A percentile compares a stretch with the other conserved stretches of the same genome.
These are phyloP conservation scores for Trichoderma semiorbis DNA, from an alignment of 2,329 filamentous ascomycete genomes.

Conservation along the genomic window DNA sequence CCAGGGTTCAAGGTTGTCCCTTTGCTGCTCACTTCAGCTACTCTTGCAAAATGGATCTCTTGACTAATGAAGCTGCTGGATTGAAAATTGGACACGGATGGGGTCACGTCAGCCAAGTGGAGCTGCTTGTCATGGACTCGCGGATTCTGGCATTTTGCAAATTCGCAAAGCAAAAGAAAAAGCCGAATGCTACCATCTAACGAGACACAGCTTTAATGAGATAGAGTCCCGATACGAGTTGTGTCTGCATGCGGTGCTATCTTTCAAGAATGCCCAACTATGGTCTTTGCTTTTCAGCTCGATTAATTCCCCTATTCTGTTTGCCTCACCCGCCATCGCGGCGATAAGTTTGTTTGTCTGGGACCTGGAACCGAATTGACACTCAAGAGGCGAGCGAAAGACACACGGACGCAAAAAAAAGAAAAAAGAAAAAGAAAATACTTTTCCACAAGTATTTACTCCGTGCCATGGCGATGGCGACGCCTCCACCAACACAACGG, in stretches of 20 bases:
- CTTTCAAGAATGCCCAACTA: slow-evolving; percentile 1
- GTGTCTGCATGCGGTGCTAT: background rate
- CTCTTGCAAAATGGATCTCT: background rate
- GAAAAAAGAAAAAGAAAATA: background rate
- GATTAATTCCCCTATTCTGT: background rate
- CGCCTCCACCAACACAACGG: background rate
- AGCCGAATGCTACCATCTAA: background rate
- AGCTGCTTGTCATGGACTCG: background rate
- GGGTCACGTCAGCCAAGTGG: slow-evolving; percentile 6
- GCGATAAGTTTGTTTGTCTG: background rate
- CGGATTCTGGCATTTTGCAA: background rate
- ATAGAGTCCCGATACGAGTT: background rate
- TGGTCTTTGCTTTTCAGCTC: background rate
- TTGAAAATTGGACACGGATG: background rate
- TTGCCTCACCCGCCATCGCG: slow-evolving; percentile 8
- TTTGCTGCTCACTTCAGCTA: background rate
- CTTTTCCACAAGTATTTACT: background rate
- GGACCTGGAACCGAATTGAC: background rate
- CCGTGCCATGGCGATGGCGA: background rate
- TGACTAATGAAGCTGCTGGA: background rate
- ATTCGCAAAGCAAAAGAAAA: background rate
- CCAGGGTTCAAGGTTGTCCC: background rate
- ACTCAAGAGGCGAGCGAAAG: background rate
- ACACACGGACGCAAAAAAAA: background rate
- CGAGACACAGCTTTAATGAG: background rate